Conservation (phyloP, 306 rosid genomes). For the Sechiopsis laciniata region DNA sequence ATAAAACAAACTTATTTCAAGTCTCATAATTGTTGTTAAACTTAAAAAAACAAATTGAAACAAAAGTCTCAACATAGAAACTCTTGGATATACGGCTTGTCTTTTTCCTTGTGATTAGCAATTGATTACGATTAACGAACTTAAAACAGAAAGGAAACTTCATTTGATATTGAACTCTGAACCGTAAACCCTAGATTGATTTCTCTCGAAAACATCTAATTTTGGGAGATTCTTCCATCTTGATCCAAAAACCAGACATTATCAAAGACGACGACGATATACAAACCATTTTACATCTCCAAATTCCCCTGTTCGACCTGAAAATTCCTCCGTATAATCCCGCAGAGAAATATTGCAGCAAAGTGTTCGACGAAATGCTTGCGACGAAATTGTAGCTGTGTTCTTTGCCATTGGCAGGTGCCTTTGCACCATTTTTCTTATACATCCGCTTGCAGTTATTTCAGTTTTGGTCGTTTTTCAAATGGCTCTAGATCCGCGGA, state of each 20-base stretch:
- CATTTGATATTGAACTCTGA: neutral
- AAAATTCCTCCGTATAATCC: too few relatives aligned
- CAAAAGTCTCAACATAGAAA: too few relatives aligned
- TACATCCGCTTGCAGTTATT: neutral
- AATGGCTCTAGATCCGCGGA: neutral
- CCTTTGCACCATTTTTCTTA: neutral
- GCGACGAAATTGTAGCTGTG: too few relatives aligned
- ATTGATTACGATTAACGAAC: neutral
- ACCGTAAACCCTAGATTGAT: neutral
- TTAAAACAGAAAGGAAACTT: neutral
- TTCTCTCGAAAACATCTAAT: neutral
- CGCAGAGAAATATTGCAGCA: too few relatives aligned
- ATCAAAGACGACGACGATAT: neutral
- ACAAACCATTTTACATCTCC: too few relatives aligned
- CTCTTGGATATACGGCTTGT: too few relatives aligned
- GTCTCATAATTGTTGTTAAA: too few relatives aligned
- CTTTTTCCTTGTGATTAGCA: neutral
- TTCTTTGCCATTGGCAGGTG: too few relatives aligned
- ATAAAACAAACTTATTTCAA: too few relatives aligned
- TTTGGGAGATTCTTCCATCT: neutral
- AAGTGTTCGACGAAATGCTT: too few relatives aligned
- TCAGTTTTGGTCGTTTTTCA: slow-evolving; percentile 17
- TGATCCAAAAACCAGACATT: neutral
- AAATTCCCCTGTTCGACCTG: too few relatives aligned
- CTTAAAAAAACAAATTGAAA: too few relatives aligned